These are phyloP conservation scores for Cercospora sp. DNA, from an alignment of 2,329 filamentous ascomycete genomes.

Conservation along the genomic window DNA sequence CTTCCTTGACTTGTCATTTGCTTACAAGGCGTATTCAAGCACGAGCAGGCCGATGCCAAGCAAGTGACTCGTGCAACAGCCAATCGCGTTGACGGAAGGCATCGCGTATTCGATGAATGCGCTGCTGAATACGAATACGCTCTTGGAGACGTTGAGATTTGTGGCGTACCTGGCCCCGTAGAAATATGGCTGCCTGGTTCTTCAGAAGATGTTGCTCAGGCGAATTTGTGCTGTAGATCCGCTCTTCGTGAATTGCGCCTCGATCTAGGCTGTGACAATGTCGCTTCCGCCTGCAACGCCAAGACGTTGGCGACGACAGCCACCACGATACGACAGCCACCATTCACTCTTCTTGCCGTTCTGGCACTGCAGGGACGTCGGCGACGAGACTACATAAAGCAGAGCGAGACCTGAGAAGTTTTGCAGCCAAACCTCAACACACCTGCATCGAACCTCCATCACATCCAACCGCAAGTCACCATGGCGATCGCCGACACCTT, in stretches of 20 bases:
- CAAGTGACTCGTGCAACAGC: background rate
- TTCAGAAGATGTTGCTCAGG: background rate
- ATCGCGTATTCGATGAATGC: background rate
- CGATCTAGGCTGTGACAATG: background rate
- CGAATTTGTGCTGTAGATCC: background rate
- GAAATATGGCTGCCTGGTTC: background rate
- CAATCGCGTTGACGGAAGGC: background rate
- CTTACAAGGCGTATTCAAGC: background rate
- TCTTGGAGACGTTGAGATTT: background rate
- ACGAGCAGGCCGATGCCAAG: background rate
- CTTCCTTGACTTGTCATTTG: background rate
- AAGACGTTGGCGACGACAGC: background rate
- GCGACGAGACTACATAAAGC: background rate
- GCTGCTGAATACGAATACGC: background rate
- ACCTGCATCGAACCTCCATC: background rate
- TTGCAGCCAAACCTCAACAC: background rate
- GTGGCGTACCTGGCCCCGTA: background rate
- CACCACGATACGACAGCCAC: background rate
- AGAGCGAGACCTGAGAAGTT: background rate
- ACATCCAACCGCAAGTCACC: background rate
- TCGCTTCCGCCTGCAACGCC: background rate
- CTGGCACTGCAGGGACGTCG: background rate
- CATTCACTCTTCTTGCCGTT: background rate
- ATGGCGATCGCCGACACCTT: slow-evolving; percentile 15
- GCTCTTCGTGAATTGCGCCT: background rate